Base-by-base conservation (phyloP, 83 land plant species). In the Isoetes engelmannii region DNA sequence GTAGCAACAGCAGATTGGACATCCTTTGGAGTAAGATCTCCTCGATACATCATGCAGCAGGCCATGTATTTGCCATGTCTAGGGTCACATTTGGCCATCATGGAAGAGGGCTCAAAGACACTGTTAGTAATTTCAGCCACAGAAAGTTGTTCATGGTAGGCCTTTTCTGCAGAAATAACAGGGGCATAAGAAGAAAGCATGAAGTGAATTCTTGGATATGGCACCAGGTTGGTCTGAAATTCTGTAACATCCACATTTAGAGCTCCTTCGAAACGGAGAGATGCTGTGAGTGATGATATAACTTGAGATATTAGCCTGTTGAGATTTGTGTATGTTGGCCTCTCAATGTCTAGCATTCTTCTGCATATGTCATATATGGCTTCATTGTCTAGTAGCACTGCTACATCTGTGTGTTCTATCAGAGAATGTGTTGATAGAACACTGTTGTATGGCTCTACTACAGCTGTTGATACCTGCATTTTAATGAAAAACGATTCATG, bases 21-120 rank as follows among this genome's bases (percentile, higher is more conserved):
- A 13, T 68, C 69, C 69, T 68, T 68, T 19, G 69, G 69, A 18
- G 51, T 53, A 51, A 68, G 45, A 13, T 68, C 69, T 20, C 69
- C 69, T 42, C 69, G 18, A 56, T 68, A 68, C 69, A 68, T 68
- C 69, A 68, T 28, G 56, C 69, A 68, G 56, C 69, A 68, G 12
- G 69, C 69, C 69, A 68, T 68, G 56, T 68, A 68, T 56, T 68
- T 68, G 9, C 69, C 69, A 56, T 68, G 69, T 0, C 69, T 48
- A 7, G 69, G 69, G 43, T 68, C 69, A 42, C 69, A 68, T 56
- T 68, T 68, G 41, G 69, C 69, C 69, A 68, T 68, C 69, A 68
- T 68, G 56, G 55, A 47, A 28, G 69, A 47, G 9, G 69, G 69
- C 69, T 68, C 69, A 53, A 68, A 68, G 10, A 68, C 69, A 41